phyloP scores from a whole-genome alignment of 2,329 filamentous ascomycete species.

The Blumeriella jaapii region DNA sequence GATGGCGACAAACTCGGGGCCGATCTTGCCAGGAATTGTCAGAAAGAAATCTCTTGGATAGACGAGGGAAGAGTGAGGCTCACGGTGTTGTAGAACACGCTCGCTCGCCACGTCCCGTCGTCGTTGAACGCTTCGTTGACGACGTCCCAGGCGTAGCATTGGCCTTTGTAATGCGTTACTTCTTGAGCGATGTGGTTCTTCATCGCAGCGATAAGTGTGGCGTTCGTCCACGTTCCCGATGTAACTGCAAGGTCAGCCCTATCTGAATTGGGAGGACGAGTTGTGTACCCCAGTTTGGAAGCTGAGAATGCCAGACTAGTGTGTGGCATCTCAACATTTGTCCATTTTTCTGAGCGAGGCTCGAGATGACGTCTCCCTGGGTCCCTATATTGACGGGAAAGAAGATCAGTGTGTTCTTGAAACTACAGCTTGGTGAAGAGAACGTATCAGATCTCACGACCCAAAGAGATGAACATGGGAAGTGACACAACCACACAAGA shows the following conservation, averaged over 20 bases:
- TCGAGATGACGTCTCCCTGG: slow-evolving; percentile 42
- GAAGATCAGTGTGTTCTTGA: no score
- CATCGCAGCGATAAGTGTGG: slow-evolving; percentile 43
- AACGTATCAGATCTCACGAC: no score
- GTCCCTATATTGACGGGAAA: no score
- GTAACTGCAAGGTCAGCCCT: slow-evolving; percentile 27
- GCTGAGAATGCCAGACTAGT: slow-evolving; percentile 38
- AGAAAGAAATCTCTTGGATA: slow-evolving; percentile 1
- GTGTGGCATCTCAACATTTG: slow-evolving; percentile 43
- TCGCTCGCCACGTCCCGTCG: slow-evolving; percentile 40
- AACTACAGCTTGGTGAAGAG: no score
- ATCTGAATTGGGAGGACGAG: not conserved
- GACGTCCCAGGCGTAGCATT: slow-evolving; percentile 55
- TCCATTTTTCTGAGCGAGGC: slow-evolving; percentile 36
- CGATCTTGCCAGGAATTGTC: no score
- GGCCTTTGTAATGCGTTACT: slow-evolving; percentile 46
- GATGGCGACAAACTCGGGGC: slow-evolving; percentile 43
- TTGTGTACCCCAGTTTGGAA: slow-evolving; percentile 36
- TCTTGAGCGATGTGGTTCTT: slow-evolving; percentile 50
- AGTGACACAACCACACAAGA: no score
- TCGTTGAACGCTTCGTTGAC: slow-evolving; percentile 54
- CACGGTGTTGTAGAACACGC: slow-evolving; percentile 40
- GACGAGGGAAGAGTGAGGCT: slow-evolving; percentile 27
- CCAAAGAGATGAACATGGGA: no score
- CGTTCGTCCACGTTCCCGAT: slow-evolving; percentile 41